Base-by-base conservation (phyloP, 129 eudicot species). In the Erigeron canadensis region DNA sequence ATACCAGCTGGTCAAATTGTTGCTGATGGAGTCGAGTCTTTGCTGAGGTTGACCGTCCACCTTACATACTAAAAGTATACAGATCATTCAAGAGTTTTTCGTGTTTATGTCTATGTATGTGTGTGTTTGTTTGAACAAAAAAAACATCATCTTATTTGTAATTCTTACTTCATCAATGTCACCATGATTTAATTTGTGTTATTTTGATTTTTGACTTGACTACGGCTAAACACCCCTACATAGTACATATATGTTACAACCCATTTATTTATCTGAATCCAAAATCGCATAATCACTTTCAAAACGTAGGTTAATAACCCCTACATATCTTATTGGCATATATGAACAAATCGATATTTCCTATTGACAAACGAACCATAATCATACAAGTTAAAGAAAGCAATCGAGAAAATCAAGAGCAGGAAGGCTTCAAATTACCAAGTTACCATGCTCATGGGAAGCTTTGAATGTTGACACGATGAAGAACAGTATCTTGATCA, bases 1-100 rank as follows among this genome's bases (percentile, higher is more conserved):
- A 84, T 94, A 58, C 98, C 98, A 0, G 80, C 95, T 4, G 98
- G 96, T 45, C 98, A 94, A 81, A 83, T 79, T 46, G 87, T 89
- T 13, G 72, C 81, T 0, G 98, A 94, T 78, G 98, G 98, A 0
- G 88, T 84, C 1, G 90, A 94, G 90, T 82, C 95, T 7, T 73
- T 94, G 87, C 70, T 94, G 62, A 89, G 98, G 90, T 80, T 94
- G 13, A 72, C 87, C 18, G 81, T 94, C 5, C 95, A 89, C 77
- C 95, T 94, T 71, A 78, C 73, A 34, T 84, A 87, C 81, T 87
- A 78, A 85, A 74, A 44, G 47, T 73, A 69, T 39, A 48, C 16
- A 13, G 51, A 28, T 18, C 54, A 6, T 62, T 42, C 22, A 15
- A 60, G 53, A 66, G 46, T 61, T 63, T 63, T 77, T 16, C 42